A percentile compares a stretch with the other conserved stretches of the same genome.
These are phyloP conservation scores for Moringa oleifera DNA, from an alignment of 345 rosid genomes.

Conservation along the genomic window DNA sequence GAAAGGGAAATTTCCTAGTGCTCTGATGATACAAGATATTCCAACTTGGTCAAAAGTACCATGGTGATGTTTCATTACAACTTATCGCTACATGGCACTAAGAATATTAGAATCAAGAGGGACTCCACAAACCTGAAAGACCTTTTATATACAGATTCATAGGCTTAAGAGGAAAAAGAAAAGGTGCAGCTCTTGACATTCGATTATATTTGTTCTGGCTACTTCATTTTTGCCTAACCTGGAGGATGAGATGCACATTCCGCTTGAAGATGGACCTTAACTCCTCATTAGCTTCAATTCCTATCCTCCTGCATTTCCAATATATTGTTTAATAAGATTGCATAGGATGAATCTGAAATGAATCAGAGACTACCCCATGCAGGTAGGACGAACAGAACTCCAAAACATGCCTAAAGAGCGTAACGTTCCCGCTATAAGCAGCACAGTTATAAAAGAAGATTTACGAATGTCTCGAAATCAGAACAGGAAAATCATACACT, in stretches of 20 bases:
- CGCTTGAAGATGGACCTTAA: constrained; percentile 72
- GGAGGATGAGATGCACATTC: constrained; percentile 84
- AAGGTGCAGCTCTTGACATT: not conserved
- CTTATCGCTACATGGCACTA: no score
- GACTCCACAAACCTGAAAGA: not conserved
- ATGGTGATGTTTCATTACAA: no score
- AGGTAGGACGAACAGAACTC: no score
- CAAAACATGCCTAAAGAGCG: no score
- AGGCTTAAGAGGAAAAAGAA: not conserved
- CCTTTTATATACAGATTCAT: constrained; percentile 11
- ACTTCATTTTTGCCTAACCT: constrained; percentile 59
- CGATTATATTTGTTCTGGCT: not conserved
- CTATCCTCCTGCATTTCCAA: constrained; percentile 65
- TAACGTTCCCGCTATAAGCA: no score
- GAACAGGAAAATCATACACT: no score
- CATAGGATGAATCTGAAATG: not conserved
- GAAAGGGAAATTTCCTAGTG: no score
- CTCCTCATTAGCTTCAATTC: constrained; percentile 92
- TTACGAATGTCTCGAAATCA: no score
- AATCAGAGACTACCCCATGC: not conserved
- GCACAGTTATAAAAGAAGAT: no score
- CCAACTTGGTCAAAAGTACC: not conserved
- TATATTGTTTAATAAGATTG: not conserved
- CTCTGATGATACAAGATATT: no score
- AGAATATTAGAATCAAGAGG: no score